Base-by-base conservation (phyloP, 495 filamentous ascomycete species). In the Aspergillus carlsbadensis region DNA sequence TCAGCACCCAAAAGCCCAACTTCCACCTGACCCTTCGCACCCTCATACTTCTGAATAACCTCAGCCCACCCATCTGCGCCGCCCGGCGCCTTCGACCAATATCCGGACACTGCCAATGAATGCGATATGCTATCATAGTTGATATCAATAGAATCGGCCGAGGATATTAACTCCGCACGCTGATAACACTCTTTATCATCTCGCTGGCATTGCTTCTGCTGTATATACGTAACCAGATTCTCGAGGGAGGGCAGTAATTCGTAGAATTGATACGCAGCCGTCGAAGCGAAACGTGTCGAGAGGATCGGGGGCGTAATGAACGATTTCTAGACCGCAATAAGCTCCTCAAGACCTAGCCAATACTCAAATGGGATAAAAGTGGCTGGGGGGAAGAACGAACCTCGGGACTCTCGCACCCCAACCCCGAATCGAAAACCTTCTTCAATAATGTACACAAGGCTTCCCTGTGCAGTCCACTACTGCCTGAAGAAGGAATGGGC, bases 1-100 rank as follows among this genome's bases (percentile, higher is more conserved):
- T 94, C 89, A 7, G 77, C 71, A 6, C 80, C 82, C 41, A 98
- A 70, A n/a, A 98, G 78, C 14, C 94, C 94, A 22, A 98, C 79
- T 67, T 98, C 94, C 8, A 91, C 79, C 35, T 79, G 73, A 20
- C 76, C 73, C 1, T 64, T 65, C 2, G 55, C 78, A 41, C 48
- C 72, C 50, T 36, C 52, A 42, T 61, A 65, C 13, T 74, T 72
- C 11, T 62, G 22, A 17, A 86, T 75, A 2, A 65, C 62, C 42
- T 82, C 81, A 34, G 69, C 74, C 84, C 83, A 86, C 6, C 65
- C 70, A 18, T 60, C 6, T 41, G 33, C 20, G 8, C 59, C 60
- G 1, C 39, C 52, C 15, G 81, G 75, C 11, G 75, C 52, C 46
- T 68, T 75, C 6, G 76, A 74, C 86, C 83, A 91, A 45, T 81